Percentiles rank a stretch among this genome's conserved stretches.
These are phyloP conservation scores for Cutaneotrichosporon spelunceum DNA, from an alignment of 1,284 basidiomycete genomes.

Conservation along the genomic window DNA sequence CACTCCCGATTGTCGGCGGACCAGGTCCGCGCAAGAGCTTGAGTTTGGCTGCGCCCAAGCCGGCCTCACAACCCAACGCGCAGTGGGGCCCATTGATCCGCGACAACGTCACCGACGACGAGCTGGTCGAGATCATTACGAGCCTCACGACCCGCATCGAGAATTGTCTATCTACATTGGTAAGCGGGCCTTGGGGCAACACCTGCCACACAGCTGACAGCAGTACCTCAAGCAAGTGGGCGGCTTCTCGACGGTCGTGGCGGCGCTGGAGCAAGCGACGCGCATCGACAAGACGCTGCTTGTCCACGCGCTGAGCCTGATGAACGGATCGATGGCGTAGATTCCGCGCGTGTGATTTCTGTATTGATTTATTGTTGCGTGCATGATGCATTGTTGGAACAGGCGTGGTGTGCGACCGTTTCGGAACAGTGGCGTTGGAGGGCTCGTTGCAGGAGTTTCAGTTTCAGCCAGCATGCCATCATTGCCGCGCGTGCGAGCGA, in stretches of 20 bases:
- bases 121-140: constrained; percentile 71
- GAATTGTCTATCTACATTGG: constrained; percentile 68
- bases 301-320: constrained; percentile 40
- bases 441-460: too few relatives aligned
- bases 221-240: constrained; percentile 51
- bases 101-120: constrained; percentile 70
- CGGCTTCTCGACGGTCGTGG: constrained; percentile 47
- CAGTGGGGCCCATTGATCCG: constrained; percentile 63
- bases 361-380: not conserved
- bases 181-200: constrained; percentile 38
- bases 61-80: constrained; percentile 16
- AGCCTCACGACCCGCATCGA: constrained; percentile 72
- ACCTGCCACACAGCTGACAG: not conserved
- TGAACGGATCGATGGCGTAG: constrained; percentile 26
- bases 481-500: too few relatives aligned
- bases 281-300: constrained; percentile 39
- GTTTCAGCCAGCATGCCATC: too few relatives aligned
- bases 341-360: not conserved
- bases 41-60: not conserved
- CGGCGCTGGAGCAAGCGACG: constrained; percentile 48
- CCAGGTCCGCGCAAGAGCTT: constrained; percentile 4
- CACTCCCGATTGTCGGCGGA: not conserved
- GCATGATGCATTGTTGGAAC: not conserved
- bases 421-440: too few relatives aligned
- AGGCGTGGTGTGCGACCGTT: too few relatives aligned